These are phyloP conservation scores for Pseudoneurospora amorphoporcata DNA, from an alignment of 495 filamentous ascomycete species.

Conservation along the genomic window DNA sequence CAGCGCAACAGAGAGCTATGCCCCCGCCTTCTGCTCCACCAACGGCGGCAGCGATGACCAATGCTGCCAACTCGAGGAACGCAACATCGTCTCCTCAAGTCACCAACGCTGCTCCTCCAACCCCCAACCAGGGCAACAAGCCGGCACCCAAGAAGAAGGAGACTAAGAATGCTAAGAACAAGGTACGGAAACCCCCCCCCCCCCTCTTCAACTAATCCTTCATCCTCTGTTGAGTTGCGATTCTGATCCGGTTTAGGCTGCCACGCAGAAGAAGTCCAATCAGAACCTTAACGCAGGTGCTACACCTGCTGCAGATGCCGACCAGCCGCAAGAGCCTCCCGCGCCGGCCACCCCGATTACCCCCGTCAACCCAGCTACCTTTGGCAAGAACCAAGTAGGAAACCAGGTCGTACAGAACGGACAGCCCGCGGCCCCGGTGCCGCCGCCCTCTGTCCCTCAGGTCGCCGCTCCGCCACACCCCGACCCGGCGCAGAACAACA, in stretches of 20 bases:
- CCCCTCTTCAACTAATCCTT: conserved; percentile 18
- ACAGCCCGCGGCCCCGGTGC: conserved; percentile 31
- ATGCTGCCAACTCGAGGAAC: conserved; percentile 43
- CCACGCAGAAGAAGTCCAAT: conserved; percentile 60
- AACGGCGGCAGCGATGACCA: conserved; percentile 41
- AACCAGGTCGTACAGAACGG: conserved; percentile 37
- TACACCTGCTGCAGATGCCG: conserved; percentile 66
- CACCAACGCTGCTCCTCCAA: conserved; percentile 67
- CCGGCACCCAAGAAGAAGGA: conserved; percentile 80
- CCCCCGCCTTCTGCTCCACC: conserved; percentile 74
- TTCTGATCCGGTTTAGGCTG: conserved; percentile 36
- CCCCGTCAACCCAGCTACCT: conserved; percentile 61
- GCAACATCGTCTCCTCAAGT: conserved; percentile 74
- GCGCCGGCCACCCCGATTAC: conserved; percentile 81
- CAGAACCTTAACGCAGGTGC: conserved; percentile 48
- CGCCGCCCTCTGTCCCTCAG: conserved; percentile 32
- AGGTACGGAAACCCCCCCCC: conserved; percentile 54
- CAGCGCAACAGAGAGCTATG: conserved; percentile 64
- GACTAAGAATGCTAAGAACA: conserved; percentile 52
- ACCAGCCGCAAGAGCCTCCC: conserved; percentile 59
- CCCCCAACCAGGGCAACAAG: conserved; percentile 71
- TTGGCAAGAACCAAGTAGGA: conserved; percentile 46
- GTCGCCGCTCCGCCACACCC: conserved; percentile 37
- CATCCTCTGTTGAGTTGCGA: conserved; percentile 15
- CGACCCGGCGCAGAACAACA: conserved; percentile 27